Conservation (phyloP, 2,329 filamentous ascomycete genomes). For the Colletotrichum australisinense region DNA sequence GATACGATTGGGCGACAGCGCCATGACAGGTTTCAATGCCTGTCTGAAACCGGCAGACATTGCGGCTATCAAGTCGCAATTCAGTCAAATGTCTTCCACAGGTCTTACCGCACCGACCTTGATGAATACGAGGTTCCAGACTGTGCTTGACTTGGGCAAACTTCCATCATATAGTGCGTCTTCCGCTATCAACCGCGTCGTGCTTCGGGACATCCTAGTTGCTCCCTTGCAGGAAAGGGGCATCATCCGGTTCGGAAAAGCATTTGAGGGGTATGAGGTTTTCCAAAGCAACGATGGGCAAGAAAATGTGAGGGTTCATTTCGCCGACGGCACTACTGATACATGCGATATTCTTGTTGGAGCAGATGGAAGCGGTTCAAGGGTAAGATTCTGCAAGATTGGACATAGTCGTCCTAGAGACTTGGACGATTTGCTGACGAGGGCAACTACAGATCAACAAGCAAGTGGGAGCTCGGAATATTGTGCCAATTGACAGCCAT, state of each 20-base stretch:
- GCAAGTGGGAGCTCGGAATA: neutral
- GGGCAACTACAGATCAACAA: constrained; percentile 4
- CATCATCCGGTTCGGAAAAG: neutral
- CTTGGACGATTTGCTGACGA: neutral
- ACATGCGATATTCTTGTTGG: neutral
- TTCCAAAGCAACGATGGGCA: neutral
- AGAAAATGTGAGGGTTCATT: constrained; percentile 1
- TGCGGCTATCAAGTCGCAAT: neutral
- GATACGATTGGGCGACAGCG: constrained; percentile 1
- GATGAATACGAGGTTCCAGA: constrained; percentile 3
- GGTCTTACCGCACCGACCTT: constrained; percentile 3
- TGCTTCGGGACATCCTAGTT: neutral
- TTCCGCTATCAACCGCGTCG: constrained; percentile 1
- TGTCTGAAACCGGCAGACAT: neutral
- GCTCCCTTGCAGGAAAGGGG: neutral
- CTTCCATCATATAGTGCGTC: constrained; percentile 3
- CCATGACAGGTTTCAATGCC: neutral
- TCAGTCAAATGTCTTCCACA: neutral
- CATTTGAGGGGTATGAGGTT: neutral
- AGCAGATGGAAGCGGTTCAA: constrained; percentile 10
- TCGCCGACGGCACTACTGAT: neutral
- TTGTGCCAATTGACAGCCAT: constrained; percentile 1
- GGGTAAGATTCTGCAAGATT: neutral
- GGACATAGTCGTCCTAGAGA: neutral
- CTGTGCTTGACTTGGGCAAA: constrained; percentile 1